Percentiles rank a stretch among this genome's conserved stretches.
Evolutionary conservation across 2,329 filamentous ascomycete species (phyloP).

Genomic region (Apiospora phragmitis): DNA sequence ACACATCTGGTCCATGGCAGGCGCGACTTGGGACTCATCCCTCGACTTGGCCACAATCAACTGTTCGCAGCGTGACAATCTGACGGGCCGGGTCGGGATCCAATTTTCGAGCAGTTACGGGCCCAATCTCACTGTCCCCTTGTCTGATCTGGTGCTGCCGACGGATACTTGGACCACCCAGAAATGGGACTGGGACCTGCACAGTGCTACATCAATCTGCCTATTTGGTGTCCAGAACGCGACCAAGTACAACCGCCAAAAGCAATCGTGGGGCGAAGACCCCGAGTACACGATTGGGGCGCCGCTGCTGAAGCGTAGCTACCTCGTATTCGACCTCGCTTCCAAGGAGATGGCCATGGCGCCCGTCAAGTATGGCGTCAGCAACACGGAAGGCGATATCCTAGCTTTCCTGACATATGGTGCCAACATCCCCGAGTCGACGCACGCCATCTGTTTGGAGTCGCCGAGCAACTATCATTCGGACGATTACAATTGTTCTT

Average conservation of each 20-base stretch:
- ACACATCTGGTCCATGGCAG: conserved; percentile 28
- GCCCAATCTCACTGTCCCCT: conserved; percentile 25
- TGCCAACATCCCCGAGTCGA: conserved; percentile 27
- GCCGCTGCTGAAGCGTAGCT: conserved; percentile 30
- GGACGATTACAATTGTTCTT: not conserved
- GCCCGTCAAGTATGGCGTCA: conserved; percentile 25
- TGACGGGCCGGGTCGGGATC: conserved; percentile 24
- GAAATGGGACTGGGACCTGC: not conserved
- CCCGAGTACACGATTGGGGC: conserved; percentile 22
- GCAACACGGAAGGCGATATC: conserved; percentile 20
- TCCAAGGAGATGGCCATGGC: conserved; percentile 35
- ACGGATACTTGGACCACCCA: conserved; percentile 6
- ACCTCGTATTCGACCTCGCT: conserved; percentile 34
- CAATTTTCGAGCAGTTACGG: conserved; percentile 28
- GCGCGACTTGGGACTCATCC: conserved; percentile 24
- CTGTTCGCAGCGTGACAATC: conserved; percentile 25
- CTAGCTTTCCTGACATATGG: conserved; percentile 28
- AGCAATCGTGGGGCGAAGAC: not conserved
- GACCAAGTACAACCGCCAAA: not conserved
- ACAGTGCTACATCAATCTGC: conserved; percentile 17
- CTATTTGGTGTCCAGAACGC: conserved; percentile 33
- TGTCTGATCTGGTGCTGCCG: conserved; percentile 31
- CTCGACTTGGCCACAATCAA: conserved; percentile 21
- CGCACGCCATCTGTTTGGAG: conserved; percentile 4
- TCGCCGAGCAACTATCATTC: not conserved